Evolutionary conservation across 768 basidiomycete species (phyloP), one percentile per base, ranked within the genome.

Genomic region (Russula brevipes): DNA sequence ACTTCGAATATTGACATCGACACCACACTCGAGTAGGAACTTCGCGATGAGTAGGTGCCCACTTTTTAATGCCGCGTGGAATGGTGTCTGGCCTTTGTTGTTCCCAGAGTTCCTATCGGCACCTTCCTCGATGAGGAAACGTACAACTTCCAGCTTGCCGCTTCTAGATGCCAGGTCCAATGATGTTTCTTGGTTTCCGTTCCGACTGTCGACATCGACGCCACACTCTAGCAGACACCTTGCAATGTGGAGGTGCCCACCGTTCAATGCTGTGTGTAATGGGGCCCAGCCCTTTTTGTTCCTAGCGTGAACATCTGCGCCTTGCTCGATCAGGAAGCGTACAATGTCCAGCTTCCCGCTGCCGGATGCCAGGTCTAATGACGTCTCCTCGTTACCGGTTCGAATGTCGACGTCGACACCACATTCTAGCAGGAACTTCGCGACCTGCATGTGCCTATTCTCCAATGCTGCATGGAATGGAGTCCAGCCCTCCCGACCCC

Each of bases 91-190:
- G 24, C 52, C 57, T 11, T 46, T 4, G 2, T 7, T 2, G 16
- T 39, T n/a, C 16, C 39, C 1, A 7, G 50, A 24, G 12, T 24
- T 8, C 30, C 35, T 4, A 17, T 19, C 33, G 5, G 58, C 58
- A 5, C 58, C 58, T 4, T 30, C 41, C 12, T 59, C 31, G 19
- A 59, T 33, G 12, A 59, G 16, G 10, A 59, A 52, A 3, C 50
- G 58, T 1, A n/a, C 58, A 8, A 56, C 35, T n/a, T 61, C 60
- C 39, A 42, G 33, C 12, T 33, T 10, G n/a, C 60, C 60, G 16
- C 19, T 9, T 1, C 36, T 8, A 0, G 54, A 47, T 1, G 60
- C 60, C 1, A 1, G 6, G 5, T 41, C 30, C 39, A 61, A 42
- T 1, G 54, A 44, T 11, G 54, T 56, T 33, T 44, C 30, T 19